Conservation (phyloP, 164 flowering plant genomes). For the Vitis rotundifolia region DNA sequence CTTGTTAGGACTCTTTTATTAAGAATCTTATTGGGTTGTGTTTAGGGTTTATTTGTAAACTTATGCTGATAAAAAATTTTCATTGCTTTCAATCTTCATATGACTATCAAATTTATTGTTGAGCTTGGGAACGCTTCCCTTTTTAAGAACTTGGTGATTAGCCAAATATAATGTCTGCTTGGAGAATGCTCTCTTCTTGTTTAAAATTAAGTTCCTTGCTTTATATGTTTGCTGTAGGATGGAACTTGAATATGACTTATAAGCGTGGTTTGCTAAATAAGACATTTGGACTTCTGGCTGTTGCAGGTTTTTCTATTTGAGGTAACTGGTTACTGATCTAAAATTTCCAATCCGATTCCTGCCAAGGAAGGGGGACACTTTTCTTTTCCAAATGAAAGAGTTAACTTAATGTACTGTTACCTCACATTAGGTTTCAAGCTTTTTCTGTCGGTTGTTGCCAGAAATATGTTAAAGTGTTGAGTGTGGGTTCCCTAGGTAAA, state of each 20-base stretch:
- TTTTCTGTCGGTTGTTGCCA: neutral
- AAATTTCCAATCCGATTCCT: slow-evolving; percentile 36
- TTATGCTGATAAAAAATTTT: neutral
- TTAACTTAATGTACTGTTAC: neutral
- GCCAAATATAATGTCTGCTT: too few relatives aligned
- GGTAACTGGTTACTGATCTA: slow-evolving; percentile 70
- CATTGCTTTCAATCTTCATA: neutral
- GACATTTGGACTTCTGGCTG: slow-evolving; percentile 55
- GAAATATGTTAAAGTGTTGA: neutral
- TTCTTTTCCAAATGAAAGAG: neutral
- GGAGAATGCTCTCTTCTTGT: too few relatives aligned
- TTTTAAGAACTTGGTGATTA: too few relatives aligned
- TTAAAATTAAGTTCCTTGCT: slow-evolving; percentile 30
- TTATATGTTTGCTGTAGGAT: slow-evolving; percentile 54
- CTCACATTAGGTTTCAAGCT: neutral
- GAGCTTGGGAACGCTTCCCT: too few relatives aligned
- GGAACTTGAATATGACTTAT: slow-evolving; percentile 50
- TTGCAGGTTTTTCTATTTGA: slow-evolving; percentile 58
- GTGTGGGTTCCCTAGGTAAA: neutral
- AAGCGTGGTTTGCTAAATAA: slow-evolving; percentile 49
- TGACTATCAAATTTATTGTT: neutral
- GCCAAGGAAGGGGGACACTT: slow-evolving; percentile 11
- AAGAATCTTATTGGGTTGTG: too few relatives aligned
- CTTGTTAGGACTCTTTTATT: neutral
- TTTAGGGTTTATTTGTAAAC: neutral